These are phyloP conservation scores for Gleditsia sinensis DNA, from an alignment of 306 rosid genomes.

Conservation along the genomic window DNA sequence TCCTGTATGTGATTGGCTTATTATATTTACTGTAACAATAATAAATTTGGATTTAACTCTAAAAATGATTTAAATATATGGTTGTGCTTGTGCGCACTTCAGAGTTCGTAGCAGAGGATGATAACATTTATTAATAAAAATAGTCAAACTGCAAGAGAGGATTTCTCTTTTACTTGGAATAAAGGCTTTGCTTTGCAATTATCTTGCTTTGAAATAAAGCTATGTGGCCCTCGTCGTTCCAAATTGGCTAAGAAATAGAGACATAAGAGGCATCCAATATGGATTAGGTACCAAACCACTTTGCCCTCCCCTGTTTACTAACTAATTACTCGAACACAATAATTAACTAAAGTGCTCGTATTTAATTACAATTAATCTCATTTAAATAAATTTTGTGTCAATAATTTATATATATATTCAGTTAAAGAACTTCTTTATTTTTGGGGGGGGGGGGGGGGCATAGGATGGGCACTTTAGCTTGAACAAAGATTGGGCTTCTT, in stretches of 20 bases:
- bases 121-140: neutral
- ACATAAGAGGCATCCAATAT: neutral
- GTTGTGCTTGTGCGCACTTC: conserved; percentile 14
- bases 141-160: neutral
- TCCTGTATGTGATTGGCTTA: conserved; percentile 3
- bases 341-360: too few relatives aligned
- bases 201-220: neutral
- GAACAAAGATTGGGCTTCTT: too few relatives aligned
- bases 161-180: neutral
- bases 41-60: neutral
- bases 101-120: neutral
- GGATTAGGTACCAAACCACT: conserved; percentile 25
- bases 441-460: too few relatives aligned
- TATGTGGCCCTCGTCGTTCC: neutral
- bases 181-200: neutral
- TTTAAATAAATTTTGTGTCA: too few relatives aligned
- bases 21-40: neutral
- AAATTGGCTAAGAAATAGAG: conserved; percentile 19
- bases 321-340: too few relatives aligned
- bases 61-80: neutral
- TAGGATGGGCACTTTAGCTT: too few relatives aligned
- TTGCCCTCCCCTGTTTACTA: neutral
- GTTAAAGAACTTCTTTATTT: too few relatives aligned
- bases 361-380: too few relatives aligned
- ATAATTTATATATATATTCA: too few relatives aligned